Conservation (phyloP, 2,329 filamentous ascomycete species). For the Arachnomyces sp. region DNA sequence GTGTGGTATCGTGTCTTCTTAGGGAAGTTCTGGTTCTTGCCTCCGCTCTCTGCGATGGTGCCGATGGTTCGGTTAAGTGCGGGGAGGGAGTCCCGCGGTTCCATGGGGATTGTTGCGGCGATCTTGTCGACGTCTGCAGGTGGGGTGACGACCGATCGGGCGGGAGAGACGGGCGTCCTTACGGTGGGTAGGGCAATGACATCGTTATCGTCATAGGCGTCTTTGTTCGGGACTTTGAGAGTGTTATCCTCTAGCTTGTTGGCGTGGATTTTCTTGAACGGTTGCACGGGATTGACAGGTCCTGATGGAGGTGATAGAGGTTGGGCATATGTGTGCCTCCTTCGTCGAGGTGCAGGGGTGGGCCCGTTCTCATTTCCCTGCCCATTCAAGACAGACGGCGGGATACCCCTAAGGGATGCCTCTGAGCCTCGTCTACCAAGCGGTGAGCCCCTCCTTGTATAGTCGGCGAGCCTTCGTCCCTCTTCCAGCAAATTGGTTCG, state of each 20-base stretch:
- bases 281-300: slow-evolving; percentile 10
- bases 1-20: slow-evolving; percentile 1
- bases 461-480: too few species aligned
- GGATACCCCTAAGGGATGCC: slow-evolving; percentile 9
- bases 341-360: slow-evolving; percentile 17
- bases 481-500: too few species aligned
- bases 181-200: slow-evolving; percentile 24
- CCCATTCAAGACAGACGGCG: slow-evolving; percentile 14
- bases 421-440: slow-evolving; percentile 17
- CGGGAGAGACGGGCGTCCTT: slow-evolving; percentile 18
- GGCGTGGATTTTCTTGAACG: slow-evolving; percentile 21
- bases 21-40: not conserved
- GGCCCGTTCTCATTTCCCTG: slow-evolving; percentile 5
- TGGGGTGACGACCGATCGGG: slow-evolving; percentile 9
- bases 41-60: not conserved
- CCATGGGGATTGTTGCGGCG: slow-evolving; percentile 16
- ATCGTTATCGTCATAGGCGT: slow-evolving; percentile 25
- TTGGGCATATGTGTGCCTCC: slow-evolving; percentile 35
- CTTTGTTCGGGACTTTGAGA: slow-evolving; percentile 23
- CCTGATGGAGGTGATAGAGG: slow-evolving; percentile 10
- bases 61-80: not conserved
- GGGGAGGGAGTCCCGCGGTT: not conserved
- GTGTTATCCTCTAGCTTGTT: slow-evolving; percentile 9
- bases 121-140: slow-evolving; percentile 19
- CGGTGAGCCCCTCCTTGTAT: too few species aligned